Evolutionary conservation across 176 grass and related monocot genomes (phyloP).

Genomic region (Metroxylon sagu): DNA sequence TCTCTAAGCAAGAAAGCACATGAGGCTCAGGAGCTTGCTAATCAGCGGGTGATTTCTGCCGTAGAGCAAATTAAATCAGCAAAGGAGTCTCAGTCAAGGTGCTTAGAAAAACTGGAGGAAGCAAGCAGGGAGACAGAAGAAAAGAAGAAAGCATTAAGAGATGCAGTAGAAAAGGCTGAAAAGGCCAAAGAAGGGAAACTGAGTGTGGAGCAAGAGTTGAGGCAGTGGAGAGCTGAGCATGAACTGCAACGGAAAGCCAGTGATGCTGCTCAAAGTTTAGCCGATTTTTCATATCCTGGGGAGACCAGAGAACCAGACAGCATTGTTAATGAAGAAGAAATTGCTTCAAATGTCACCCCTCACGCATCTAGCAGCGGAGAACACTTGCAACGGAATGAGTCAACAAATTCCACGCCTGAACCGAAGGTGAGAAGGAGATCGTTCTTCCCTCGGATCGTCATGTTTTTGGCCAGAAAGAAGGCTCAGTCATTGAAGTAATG

Average conservation of each 20-base stretch:
- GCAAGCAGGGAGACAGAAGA: neutral
- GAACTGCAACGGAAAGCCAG: neutral
- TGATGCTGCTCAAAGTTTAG: neutral
- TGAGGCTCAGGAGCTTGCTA: slow-evolving; percentile 7
- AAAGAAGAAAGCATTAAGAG: slow-evolving; percentile 5
- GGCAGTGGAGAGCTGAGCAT: neutral
- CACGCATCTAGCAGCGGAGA: no score
- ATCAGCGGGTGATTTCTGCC: slow-evolving; percentile 4
- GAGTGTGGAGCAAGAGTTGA: slow-evolving; percentile 1
- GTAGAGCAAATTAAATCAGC: slow-evolving; percentile 12
- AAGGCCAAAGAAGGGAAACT: slow-evolving; percentile 2
- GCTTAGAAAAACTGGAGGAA: slow-evolving; percentile 4
- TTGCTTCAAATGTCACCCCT: no score
- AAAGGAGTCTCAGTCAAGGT: neutral
- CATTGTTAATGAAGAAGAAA: no score
- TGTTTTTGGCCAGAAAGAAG: slow-evolving; percentile 17
- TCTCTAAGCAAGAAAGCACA: neutral
- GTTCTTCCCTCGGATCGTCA: slow-evolving; percentile 8
- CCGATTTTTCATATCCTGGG: no score
- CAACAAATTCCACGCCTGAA: neutral
- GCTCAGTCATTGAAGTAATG: slow-evolving; percentile 5
- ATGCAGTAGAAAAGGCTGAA: neutral
- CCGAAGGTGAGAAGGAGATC: neutral
- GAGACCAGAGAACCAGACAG: no score
- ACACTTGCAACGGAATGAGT: no score